phyloP scores from a whole-genome alignment of 2,329 filamentous ascomycete species.

The Pseudocercospora pini-densiflorae region DNA sequence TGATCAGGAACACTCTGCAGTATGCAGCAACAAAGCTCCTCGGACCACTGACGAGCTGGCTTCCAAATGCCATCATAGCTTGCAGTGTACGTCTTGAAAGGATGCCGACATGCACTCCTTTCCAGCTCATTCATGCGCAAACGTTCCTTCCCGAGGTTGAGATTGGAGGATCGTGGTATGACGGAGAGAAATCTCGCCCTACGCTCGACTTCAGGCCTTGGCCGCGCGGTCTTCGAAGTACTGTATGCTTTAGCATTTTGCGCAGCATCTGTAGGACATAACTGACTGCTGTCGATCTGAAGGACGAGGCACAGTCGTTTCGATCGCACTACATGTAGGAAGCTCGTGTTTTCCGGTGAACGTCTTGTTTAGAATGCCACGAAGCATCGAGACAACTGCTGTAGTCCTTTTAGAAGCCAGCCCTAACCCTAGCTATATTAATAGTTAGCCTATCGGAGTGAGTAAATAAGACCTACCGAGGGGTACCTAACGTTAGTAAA shows the following conservation, averaged over 20 bases:
- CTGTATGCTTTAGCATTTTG: background rate
- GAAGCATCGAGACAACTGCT: too few relatives aligned
- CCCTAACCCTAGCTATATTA: too few relatives aligned
- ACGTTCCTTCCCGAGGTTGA: background rate
- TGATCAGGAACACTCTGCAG: background rate
- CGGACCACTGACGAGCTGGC: background rate
- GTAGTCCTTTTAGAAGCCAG: too few relatives aligned
- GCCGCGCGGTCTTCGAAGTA: too few relatives aligned
- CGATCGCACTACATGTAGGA: background rate
- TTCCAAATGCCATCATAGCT: background rate
- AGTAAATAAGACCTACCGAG: too few relatives aligned
- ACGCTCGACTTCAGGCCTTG: too few relatives aligned
- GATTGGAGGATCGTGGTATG: background rate
- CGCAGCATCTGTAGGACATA: background rate
- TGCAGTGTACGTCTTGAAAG: background rate
- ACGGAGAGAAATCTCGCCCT: background rate
- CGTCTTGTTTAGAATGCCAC: background rate
- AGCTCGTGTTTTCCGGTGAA: background rate
- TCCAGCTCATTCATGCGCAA: background rate
- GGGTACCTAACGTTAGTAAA: too few relatives aligned
- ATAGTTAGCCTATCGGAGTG: too few relatives aligned
- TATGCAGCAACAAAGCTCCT: background rate
- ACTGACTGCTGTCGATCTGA: background rate
- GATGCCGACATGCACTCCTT: slow-evolving; percentile 5
- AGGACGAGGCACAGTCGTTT: background rate